Evolutionary conservation across 129 eudicot species (phyloP), one percentile per base, ranked within the genome.

Genomic region (Smallanthus sonchifolius): DNA sequence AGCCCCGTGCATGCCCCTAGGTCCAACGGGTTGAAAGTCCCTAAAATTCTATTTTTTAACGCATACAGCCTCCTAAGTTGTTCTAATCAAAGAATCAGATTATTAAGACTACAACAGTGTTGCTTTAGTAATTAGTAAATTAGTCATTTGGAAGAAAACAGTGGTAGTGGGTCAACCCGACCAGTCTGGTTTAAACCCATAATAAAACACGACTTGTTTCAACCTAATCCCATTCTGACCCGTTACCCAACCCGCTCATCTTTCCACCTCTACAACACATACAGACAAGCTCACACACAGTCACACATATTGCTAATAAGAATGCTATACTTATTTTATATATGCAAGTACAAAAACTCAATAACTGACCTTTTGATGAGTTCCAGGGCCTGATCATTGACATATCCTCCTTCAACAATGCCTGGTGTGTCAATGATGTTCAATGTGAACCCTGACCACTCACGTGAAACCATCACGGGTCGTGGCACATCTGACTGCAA

Each of bases 361-460:
- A 10, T 49, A 69, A 59, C 17, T 48, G 52, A 90, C 97, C 92
- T 88, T 83, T 94, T 94, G 76, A 94, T 90, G 74, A 84, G 80
- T 10, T 84, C 89, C 62, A 94, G 74, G 1, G 83, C 91, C 72
- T 86, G 96, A 67, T 85, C 89, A 79, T 80, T 94, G 56, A 94
- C 87, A 76, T 82, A 91, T 67, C 98, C 98, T 83, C 91, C 97
- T 83, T 94, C 98, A 77, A 86, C 89, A 10, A 94, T 90, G 36
- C 98, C 98, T 2, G 97, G 98, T 32, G 98, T 94, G 81, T 90
- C 98, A 40, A 94, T 85, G 59, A 90, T 83, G 82, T 88, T 88
- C 81, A 94, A 79, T 0, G 98, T 90, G 74, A 94, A 90, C 62
- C 93, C 96, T 56, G 91, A 83, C 24, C 93, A 74, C 9, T 83